Evolutionary conservation across 768 basidiomycete genomes (phyloP).

Genomic region (Lepiota venenata): DNA sequence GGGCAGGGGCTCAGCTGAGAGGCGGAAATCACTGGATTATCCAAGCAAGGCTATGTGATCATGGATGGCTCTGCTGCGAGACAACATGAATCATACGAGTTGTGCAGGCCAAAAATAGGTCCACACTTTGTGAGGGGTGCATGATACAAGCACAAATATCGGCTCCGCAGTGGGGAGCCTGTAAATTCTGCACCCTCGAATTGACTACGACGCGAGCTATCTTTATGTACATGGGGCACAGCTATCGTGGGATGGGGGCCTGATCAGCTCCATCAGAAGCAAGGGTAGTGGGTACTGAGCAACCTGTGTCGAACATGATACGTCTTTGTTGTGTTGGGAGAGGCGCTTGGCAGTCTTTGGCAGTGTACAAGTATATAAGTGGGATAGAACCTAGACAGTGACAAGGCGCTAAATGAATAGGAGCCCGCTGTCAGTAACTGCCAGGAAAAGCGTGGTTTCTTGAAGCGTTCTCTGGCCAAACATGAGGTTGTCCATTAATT

Average conservation of each 20-base stretch:
- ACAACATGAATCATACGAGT: neutral
- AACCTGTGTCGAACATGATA: conserved; percentile 4
- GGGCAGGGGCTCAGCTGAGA: too few species aligned
- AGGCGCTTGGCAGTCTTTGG: neutral
- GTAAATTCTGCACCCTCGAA: neutral
- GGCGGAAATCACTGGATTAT: too few species aligned
- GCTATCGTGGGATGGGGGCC: neutral
- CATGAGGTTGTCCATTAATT: neutral
- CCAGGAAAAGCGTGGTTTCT: neutral
- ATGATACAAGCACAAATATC: conserved; percentile 3
- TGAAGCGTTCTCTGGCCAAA: too few species aligned
- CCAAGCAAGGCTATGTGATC: too few species aligned
- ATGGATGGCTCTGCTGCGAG: too few species aligned
- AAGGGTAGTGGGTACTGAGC: neutral
- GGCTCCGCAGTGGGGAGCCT: neutral
- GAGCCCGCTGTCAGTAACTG: too few species aligned
- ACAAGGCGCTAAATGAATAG: conserved; percentile 3
- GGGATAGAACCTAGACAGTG: neutral
- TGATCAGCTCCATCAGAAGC: neutral
- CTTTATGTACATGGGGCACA: conserved; percentile 1
- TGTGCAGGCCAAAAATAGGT: neutral
- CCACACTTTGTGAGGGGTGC: neutral
- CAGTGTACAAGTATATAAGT: neutral
- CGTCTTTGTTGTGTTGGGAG: neutral
- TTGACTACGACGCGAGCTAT: conserved; percentile 1